Base-by-base conservation (phyloP, 164 flowering plant genomes). In the Tetrastigma voinierianum region DNA sequence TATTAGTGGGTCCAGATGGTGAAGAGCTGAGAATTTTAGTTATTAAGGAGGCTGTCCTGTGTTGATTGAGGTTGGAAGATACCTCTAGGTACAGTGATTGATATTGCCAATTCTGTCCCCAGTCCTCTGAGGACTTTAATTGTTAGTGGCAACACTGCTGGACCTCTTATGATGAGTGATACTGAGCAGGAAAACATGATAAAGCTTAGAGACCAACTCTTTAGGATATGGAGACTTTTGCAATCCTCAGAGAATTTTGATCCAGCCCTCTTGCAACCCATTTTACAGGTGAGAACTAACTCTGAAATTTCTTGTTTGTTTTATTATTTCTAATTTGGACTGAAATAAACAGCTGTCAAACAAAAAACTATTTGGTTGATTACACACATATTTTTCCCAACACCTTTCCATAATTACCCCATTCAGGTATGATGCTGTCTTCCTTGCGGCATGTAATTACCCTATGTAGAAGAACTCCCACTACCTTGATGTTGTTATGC, bases 51-150 rank as follows among this genome's bases (percentile, higher is more conserved):
- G 82, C 98, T 62, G 72, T 89, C 16, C 86, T n/a, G 91, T 54
- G 96, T 91, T 18, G n/a, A 80, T 87, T 49, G 98, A 95, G 83
- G 97, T 97, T 77, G 62, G 89, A 68, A 60, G n/a, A n/a, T n/a
- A n/a, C n/a, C 78, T 46, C 46, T 92, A 12, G 89, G 91, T 61
- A 54, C 92, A 24, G 67, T 79, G 61, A 62, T 86, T 60, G 97
- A 95, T 70, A 76, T 91, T 17, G 89, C 83, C 82, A 85, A 84
- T 45, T 79, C 76, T 43, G 48, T 84, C 20, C 96, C 96, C 15
- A 67, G 61, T 55, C 57, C 70, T 66, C 11, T 89, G 83, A 82
- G 79, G 71, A 61, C 72, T 57, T 59, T 90, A 56, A 18, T 86
- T 12, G 66, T 75, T 64, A 87, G 78, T 78, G 80, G 80, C 44